A percentile compares a stretch with the other conserved stretches of the same genome.
These are phyloP conservation scores for Blumeria graminis DNA, from an alignment of 2,329 filamentous ascomycete genomes.

Conservation along the genomic window DNA sequence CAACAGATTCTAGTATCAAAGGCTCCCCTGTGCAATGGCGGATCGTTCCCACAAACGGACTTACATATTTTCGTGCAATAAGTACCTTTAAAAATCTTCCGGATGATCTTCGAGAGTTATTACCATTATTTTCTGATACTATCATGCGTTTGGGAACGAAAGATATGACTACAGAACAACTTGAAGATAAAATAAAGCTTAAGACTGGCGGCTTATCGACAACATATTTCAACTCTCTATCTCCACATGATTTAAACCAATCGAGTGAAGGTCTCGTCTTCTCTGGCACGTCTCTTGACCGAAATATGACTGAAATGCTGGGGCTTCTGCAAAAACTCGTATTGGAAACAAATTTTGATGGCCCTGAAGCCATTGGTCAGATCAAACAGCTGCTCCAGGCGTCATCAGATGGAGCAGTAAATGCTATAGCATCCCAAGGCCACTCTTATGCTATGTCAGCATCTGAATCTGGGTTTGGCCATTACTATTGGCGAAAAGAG, in stretches of 20 bases:
- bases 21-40: slow-evolving; percentile 63
- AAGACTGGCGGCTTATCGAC: slow-evolving; percentile 82
- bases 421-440: slow-evolving; percentile 73
- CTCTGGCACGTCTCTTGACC: slow-evolving; percentile 67
- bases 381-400: slow-evolving; percentile 72
- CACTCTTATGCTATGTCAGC: slow-evolving; percentile 69
- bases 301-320: slow-evolving; percentile 79
- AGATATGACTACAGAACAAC: slow-evolving; percentile 70
- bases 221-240: slow-evolving; percentile 61
- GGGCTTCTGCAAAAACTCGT: slow-evolving; percentile 60
- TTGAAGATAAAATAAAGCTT: slow-evolving; percentile 87
- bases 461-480: slow-evolving; percentile 57
- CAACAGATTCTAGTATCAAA: slow-evolving; percentile 40
- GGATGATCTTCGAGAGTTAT: slow-evolving; percentile 57
- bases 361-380: slow-evolving; percentile 53
- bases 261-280: slow-evolving; percentile 66
- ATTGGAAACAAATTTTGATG: slow-evolving; percentile 73
- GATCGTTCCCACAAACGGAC: slow-evolving; percentile 77
- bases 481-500: slow-evolving; percentile 48
- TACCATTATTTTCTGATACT: slow-evolving; percentile 77
- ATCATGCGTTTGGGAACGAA: slow-evolving; percentile 86
- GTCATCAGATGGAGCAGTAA: slow-evolving; percentile 70
- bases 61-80: slow-evolving; percentile 87
- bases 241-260: slow-evolving; percentile 42
- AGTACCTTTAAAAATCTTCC: slow-evolving; percentile 59